Percentiles rank a stretch among this genome's conserved stretches.
phyloP scores from a whole-genome alignment of 306 rosid genomes.

The Arachis hypogaea region DNA sequence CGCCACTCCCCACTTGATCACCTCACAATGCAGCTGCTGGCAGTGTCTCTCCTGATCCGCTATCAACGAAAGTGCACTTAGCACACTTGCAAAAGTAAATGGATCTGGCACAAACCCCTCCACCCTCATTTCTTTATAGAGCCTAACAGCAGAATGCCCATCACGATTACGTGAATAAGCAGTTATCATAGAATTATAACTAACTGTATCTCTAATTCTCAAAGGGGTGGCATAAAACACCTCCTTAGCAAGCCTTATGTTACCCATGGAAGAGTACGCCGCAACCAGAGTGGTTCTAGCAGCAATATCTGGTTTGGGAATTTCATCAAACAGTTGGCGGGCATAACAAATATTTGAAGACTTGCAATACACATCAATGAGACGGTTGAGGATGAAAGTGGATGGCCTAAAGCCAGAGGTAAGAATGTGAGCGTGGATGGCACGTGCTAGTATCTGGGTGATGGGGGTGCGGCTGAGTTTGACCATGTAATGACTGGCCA shows the following conservation, averaged over 20 bases:
- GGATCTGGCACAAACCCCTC: conserved; percentile 42
- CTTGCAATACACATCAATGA: conserved; percentile 54
- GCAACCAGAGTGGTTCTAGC: conserved; percentile 50
- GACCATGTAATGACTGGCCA: conserved; percentile 53
- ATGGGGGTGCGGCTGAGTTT: conserved; percentile 40
- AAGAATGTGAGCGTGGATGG: conserved; percentile 58
- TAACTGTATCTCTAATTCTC: conserved; percentile 44
- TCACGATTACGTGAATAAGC: conserved; percentile 46
- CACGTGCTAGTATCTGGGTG: conserved; percentile 47
- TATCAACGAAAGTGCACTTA: conserved; percentile 38
- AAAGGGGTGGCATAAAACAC: conserved; percentile 44
- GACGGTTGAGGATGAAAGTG: conserved; percentile 61
- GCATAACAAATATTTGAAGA: conserved; percentile 57
- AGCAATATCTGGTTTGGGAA: conserved; percentile 49
- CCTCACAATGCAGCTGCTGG: conserved; percentile 49
- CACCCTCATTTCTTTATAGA: conserved; percentile 45
- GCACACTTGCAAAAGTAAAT: conserved; percentile 44
- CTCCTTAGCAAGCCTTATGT: conserved; percentile 45
- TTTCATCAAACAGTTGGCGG: conserved; percentile 55
- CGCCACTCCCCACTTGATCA: conserved; percentile 43
- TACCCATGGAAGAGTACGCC: conserved; percentile 47
- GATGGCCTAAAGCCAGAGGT: conserved; percentile 61
- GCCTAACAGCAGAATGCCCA: conserved; percentile 50
- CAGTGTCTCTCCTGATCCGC: conserved; percentile 52
- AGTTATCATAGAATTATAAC: conserved; percentile 63